phyloP scores from a whole-genome alignment of 2,329 filamentous ascomycete species.

The Alternaria gansuensis region DNA sequence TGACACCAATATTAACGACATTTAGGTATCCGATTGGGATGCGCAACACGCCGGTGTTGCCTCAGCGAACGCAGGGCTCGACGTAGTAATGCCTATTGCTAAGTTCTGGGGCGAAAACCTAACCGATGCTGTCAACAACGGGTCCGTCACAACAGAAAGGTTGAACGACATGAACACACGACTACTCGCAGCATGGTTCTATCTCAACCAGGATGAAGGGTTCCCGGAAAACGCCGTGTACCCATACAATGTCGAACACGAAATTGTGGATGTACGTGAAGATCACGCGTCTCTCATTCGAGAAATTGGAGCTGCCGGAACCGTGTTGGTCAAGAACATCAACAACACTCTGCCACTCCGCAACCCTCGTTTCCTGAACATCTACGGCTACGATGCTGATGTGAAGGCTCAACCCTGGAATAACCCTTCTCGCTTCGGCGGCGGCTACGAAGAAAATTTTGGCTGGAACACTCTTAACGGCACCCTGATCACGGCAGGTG shows the following conservation, averaged over 20 bases:
- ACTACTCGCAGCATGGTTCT: constrained; percentile 40
- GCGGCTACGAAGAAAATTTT: constrained; percentile 53
- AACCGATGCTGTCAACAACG: constrained; percentile 43
- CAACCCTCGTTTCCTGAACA: constrained; percentile 52
- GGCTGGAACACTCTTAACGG: constrained; percentile 49
- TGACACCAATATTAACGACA: not conserved
- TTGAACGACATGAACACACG: constrained; percentile 47
- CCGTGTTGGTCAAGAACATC: constrained; percentile 60
- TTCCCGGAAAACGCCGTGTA: constrained; percentile 39
- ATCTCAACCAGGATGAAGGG: constrained; percentile 53
- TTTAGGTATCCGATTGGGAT: constrained; percentile 51
- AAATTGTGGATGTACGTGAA: constrained; percentile 59
- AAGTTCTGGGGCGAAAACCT: constrained; percentile 46
- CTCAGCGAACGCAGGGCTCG: constrained; percentile 58
- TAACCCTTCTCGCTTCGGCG: constrained; percentile 51
- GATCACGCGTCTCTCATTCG: constrained; percentile 55
- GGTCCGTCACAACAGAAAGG: constrained; percentile 34
- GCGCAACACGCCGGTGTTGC: constrained; percentile 58
- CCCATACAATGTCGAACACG: constrained; percentile 35
- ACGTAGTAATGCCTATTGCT: constrained; percentile 56
- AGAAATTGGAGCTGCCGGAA: constrained; percentile 54
- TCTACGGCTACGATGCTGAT: constrained; percentile 54
- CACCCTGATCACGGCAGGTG: constrained; percentile 55
- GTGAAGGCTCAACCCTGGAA: constrained; percentile 50
- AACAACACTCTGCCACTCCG: constrained; percentile 63